Evolutionary conservation across 208 protist genomes (phyloP).

Genomic region (Acanthamoeba lenticulata): DNA sequence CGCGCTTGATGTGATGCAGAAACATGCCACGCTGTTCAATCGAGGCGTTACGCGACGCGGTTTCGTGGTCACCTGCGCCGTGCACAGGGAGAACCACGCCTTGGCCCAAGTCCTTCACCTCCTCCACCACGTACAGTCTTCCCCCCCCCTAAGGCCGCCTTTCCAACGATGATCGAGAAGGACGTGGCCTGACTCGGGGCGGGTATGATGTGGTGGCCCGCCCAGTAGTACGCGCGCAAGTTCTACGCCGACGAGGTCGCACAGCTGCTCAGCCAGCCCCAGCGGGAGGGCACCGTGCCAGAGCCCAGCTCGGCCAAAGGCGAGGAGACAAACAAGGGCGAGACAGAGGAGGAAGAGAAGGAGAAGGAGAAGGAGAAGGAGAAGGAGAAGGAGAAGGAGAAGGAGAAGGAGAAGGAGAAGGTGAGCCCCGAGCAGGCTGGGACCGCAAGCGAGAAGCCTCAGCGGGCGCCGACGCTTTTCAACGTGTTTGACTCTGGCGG

Average conservation of each 20-base stretch:
- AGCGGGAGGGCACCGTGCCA: too few species aligned
- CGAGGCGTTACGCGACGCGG: background rate
- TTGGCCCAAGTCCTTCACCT: background rate
- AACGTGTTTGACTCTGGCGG: constrained; percentile 31
- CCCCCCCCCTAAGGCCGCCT: too few species aligned
- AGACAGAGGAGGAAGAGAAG: too few species aligned
- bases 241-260: constrained; percentile 1
- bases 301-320: too few species aligned
- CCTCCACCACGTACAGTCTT: constrained; percentile 21
- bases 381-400: too few species aligned
- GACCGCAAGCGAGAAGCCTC: background rate
- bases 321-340: too few species aligned
- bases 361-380: too few species aligned
- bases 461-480: background rate
- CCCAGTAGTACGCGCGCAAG: constrained; percentile 3
- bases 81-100: background rate
- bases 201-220: background rate
- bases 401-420: background rate
- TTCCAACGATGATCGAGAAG: too few species aligned
- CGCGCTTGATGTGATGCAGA: background rate
- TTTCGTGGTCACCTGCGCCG: constrained; percentile 39
- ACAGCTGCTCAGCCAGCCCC: background rate
- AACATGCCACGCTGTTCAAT: constrained; percentile 4
- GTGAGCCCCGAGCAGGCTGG: background rate
- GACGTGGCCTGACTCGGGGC: too few species aligned